phyloP scores from a whole-genome alignment of 805 yeast species.

The Hanseniaspora thailandica region DNA sequence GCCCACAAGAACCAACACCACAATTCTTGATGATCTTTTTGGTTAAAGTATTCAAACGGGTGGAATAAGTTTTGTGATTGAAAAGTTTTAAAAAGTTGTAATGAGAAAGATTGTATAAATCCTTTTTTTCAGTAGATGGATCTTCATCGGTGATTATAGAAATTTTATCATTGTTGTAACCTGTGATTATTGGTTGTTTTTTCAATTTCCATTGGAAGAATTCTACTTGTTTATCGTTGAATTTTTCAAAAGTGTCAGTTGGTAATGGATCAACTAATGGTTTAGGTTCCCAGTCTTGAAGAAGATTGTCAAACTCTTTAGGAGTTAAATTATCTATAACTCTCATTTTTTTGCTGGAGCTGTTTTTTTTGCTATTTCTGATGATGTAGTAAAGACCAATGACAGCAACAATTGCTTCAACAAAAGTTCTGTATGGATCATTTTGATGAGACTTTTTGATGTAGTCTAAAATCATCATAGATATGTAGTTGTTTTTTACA shows the following conservation, averaged over 20 bases:
- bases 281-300: conserved; percentile 87
- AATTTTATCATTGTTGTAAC: conserved; percentile 18
- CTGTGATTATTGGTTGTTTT: conserved; percentile 21
- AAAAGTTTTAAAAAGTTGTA: conserved; percentile 61
- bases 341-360: conserved; percentile 42
- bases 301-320: conserved; percentile 66
- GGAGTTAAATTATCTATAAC: conserved; percentile 30
- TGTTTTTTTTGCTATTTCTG: conserved; percentile 56
- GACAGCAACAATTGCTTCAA: conserved; percentile 64
- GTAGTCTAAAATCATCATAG: conserved; percentile 42
- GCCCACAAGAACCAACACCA: conserved; percentile 98
- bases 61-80: conserved; percentile 34
- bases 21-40: conserved; percentile 47
- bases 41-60: conserved; percentile 22
- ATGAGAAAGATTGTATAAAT: conserved; percentile 56
- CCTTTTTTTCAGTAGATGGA: conserved; percentile 12
- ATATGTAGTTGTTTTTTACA: conserved; percentile 11
- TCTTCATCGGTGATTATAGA: conserved; percentile 6
- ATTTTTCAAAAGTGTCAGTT: neutral
- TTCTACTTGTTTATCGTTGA: conserved; percentile 32
- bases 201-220: conserved; percentile 39
- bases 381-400: conserved; percentile 77
- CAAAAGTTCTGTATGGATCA: conserved; percentile 80
- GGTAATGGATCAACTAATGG: conserved; percentile 51
- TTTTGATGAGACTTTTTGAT: conserved; percentile 77